A percentile compares a stretch with the other conserved stretches of the same genome.
These are phyloP conservation scores for Vitis hybrid DNA, from an alignment of 177 flowering plant species.

Conservation along the genomic window DNA sequence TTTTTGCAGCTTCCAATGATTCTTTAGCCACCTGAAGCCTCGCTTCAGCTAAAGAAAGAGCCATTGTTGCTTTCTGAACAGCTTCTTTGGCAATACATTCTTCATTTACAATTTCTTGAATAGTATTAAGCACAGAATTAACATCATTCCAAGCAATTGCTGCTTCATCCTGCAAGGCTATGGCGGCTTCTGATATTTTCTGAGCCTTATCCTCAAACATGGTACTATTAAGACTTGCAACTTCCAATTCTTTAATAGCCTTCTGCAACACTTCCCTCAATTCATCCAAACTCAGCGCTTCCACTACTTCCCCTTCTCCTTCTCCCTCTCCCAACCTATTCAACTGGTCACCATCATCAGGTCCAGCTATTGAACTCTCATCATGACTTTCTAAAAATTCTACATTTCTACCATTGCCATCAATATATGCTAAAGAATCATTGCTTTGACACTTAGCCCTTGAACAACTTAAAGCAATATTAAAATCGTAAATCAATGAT, in stretches of 20 bases:
- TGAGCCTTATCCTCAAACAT: slow-evolving; percentile 97
- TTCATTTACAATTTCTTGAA: slow-evolving; percentile 59
- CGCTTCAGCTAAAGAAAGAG: slow-evolving; percentile 88
- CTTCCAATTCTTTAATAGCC: slow-evolving; percentile 80
- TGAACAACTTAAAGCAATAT: slow-evolving; percentile 15
- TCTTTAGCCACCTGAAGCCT: slow-evolving; percentile 70
- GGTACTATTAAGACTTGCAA: slow-evolving; percentile 69
- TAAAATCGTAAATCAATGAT: slow-evolving; percentile 14
- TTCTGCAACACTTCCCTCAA: slow-evolving; percentile 65
- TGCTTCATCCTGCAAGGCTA: slow-evolving; percentile 83
- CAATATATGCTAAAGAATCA: slow-evolving; percentile 64
- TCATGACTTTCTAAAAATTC: slow-evolving; percentile 33
- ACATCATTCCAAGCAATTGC: slow-evolving; percentile 68
- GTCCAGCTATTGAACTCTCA: slow-evolving; percentile 19
- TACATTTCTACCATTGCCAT: slow-evolving; percentile 55
- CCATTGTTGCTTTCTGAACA: slow-evolving; percentile 81
- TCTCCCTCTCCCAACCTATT: slow-evolving; percentile 28
- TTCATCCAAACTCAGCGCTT: slow-evolving; percentile 54
- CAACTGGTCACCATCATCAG: slow-evolving; percentile 19
- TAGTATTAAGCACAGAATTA: slow-evolving; percentile 34
- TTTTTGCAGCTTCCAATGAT: slow-evolving; percentile 37
- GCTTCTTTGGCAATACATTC: slow-evolving; percentile 74
- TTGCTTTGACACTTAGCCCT: slow-evolving; percentile 48
- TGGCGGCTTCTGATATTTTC: slow-evolving; percentile 83
- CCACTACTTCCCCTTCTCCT: slow-evolving; percentile 23